Percentiles rank a stretch among this genome's conserved stretches.
phyloP scores from a whole-genome alignment of 73 alveolate species.

The Tetrahymena malaccensis region DNA sequence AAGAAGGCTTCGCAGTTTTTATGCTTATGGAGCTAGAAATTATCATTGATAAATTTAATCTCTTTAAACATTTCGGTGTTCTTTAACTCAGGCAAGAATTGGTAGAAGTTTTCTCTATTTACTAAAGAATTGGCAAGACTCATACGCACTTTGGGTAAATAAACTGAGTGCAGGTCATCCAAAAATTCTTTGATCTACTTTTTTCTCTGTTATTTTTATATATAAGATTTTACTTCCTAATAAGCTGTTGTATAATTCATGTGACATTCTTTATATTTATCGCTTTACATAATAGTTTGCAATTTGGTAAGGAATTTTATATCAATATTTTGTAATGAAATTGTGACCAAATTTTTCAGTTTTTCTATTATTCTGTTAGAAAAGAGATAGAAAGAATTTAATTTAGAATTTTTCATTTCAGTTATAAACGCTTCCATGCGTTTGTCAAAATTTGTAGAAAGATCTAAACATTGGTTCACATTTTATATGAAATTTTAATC shows the following conservation, averaged over 20 bases:
- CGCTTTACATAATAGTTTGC: neutral
- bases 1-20: neutral
- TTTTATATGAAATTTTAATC: neutral
- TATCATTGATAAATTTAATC: neutral
- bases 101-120: neutral
- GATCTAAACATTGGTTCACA: neutral
- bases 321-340: neutral
- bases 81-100: neutral
- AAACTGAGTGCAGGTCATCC: neutral
- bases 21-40: neutral
- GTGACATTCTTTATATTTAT: neutral
- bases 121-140: neutral
- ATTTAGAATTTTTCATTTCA: neutral
- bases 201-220: neutral
- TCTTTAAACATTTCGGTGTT: neutral
- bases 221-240: neutral
- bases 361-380: neutral
- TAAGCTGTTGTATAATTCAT: neutral
- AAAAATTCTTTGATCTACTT: neutral
- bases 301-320: neutral
- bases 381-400: neutral
- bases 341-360: neutral
- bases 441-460: neutral
- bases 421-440: neutral
- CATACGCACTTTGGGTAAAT: neutral